A percentile compares a stretch with the other conserved stretches of the same genome.
Evolutionary conservation across 306 rosid genomes (phyloP).

Genomic region (Arachis hypogaea): DNA sequence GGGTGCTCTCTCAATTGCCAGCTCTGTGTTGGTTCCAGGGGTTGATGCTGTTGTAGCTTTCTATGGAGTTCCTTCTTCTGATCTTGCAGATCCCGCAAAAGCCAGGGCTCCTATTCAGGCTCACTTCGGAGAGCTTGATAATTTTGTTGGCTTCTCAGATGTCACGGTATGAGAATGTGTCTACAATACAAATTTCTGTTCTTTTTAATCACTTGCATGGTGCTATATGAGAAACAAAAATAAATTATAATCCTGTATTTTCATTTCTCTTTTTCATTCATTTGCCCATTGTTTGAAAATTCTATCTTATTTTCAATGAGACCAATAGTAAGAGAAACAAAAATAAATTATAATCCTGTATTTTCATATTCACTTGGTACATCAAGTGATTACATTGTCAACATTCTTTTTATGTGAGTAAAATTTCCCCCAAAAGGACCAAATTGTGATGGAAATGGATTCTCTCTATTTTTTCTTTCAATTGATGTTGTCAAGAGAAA

Average conservation of each 20-base stretch:
- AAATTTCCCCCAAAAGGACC: not conserved
- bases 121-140: constrained; percentile 94
- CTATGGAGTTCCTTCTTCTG: constrained; percentile 86
- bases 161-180: constrained; percentile 63
- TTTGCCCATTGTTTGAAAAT: not conserved
- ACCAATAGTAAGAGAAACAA: not conserved
- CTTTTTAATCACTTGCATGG: not conserved
- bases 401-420: not conserved
- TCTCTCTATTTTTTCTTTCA: no score
- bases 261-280: not conserved
- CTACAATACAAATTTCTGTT: not conserved
- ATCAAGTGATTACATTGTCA: no score
- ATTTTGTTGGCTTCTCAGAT: constrained; percentile 88
- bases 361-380: not conserved
- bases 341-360: not conserved
- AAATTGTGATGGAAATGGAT: not conserved
- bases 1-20: constrained; percentile 96
- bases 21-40: constrained; percentile 82
- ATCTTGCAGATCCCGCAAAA: constrained; percentile 91
- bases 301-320: not conserved
- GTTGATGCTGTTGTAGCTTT: constrained; percentile 93
- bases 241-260: not conserved
- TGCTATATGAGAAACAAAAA: no score
- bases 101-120: constrained; percentile 93
- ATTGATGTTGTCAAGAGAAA: no score